Base-by-base conservation (phyloP, 768 basidiomycete species). In the Mycena epipterygia region DNA sequence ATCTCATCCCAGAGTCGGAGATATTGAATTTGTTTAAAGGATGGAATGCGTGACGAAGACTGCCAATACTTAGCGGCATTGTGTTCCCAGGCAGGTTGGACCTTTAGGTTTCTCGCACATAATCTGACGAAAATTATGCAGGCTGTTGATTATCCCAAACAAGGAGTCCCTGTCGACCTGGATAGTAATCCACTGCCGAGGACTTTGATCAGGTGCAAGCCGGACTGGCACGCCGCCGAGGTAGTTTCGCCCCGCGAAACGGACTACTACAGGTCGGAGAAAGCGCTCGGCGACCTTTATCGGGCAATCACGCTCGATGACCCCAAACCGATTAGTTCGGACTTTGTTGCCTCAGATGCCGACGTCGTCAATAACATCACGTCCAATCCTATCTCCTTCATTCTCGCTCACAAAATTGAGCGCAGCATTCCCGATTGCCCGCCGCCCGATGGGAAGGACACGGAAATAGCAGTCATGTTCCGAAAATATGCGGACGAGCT, bases 91-190 rank as follows among this genome's bases (percentile, higher is more conserved):
- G 86, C 53, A 49, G 6, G 62, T 53, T 29, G 9, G 17, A 25
- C 48, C 8, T 2, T 3, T 19, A 5, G 1, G 25, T 13, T 3
- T 6, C 19, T 30, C 2, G 0, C 7, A 41, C 12, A 39, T 17
- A 4, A 14, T 6, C 46, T 67, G 11, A 25, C 35, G 5, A 42
- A 57, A 25, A 30, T 33, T 68, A 64, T 84, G 79, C 68, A 88
- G 84, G 93, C 93, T 0, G 93, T 95, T 5, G 94, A 95, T 75
- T 95, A 93, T 76, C 89, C 92, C 0, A 95, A 95, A 80, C 90
- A 91, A 71, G 94, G 93, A 12, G 87, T 87, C 41, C 87, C 89
- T 2, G 91, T 93, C 29, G 81, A 90, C 56, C 81, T 91, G 32
- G 80, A 82, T 27, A 75, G 80, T 5, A 71, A 82, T 49, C 52